Base-by-base conservation (phyloP, 1,139 yeast species). In the Suhomyces atakaporum region DNA sequence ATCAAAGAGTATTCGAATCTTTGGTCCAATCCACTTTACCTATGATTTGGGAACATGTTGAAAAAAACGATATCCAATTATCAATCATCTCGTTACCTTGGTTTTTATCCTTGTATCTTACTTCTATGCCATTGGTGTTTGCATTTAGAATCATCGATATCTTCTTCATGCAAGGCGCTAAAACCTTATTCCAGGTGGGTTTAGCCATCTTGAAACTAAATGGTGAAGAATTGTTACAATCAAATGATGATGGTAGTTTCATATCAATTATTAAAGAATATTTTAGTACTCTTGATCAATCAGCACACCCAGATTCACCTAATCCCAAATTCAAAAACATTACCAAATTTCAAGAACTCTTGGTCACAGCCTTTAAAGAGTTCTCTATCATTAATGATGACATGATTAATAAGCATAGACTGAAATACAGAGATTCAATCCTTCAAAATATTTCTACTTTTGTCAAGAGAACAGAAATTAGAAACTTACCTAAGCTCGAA, bases 21-120 rank as follows among this genome's bases (percentile, higher is more conserved):
- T 71, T 94, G 42, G 96, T 92, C 0, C 88, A 84, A 54, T 85
- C 84, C 41, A 88, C 94, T 1, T 80, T 94, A 84, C 98, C 98
- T 1, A 58, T 86, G 27, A 60, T 94, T 34, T 86, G 95, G 85
- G 86, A 78, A 4, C 97, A 92, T 60, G 79, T 94, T 35, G 70
- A 71, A 7, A 75, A 74, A 40, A 64, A 83, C 46, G 97, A 94
- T 54, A 90, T 94, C 33, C 98, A 94, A 52, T 69, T 94, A n/a
- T 86, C 96, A 0, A 95, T 94, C 12, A 94, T 92, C 1, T 87
- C 97, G 0, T 68, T 94, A 30, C 97, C 98, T 1, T 94, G 99
- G 99, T 94, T 94, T 54, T 67, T 94, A 39, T 88, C 97, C 0
- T 65, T 94, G 31, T 94, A 86, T 58, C 75, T 92, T 48, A 89